Percentiles rank a stretch among this genome's conserved stretches.
Evolutionary conservation across 805 yeast species (phyloP).

Genomic region (Babjeviella inositovora): DNA sequence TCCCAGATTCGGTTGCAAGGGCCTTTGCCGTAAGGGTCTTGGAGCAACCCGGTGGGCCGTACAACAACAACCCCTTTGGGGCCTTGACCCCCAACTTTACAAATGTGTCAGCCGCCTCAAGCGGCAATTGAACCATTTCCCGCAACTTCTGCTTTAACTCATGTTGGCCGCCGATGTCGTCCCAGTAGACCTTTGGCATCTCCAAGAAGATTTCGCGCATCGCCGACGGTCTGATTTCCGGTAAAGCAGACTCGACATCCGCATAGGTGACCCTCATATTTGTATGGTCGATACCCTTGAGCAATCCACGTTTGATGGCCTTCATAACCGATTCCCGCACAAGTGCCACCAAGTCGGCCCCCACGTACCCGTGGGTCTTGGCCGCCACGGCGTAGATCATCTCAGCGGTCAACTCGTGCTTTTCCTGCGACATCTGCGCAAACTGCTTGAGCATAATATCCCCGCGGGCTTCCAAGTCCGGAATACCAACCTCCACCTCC

Average conservation of each 20-base stretch:
- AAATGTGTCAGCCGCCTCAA: conserved; percentile 70
- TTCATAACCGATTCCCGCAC: conserved; percentile 80
- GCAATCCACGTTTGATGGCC: conserved; percentile 51
- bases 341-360: conserved; percentile 84
- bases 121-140: conserved; percentile 87
- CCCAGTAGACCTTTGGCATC: conserved; percentile 88
- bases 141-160: conserved; percentile 63
- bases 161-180: conserved; percentile 92
- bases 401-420: conserved; percentile 31
- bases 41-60: conserved; percentile 98
- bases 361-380: conserved; percentile 93
- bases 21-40: conserved; percentile 93
- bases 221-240: conserved; percentile 86
- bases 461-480: conserved; percentile 66
- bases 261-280: conserved; percentile 27
- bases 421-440: conserved; percentile 23
- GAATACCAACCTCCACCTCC: conserved; percentile 83
- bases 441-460: conserved; percentile 60
- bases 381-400: conserved; percentile 52
- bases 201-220: conserved; percentile 93
- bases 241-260: conserved; percentile 59
- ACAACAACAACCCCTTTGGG: conserved; percentile 83
- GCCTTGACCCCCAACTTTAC: conserved; percentile 66
- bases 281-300: conserved; percentile 7
- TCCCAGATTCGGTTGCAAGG: conserved; percentile 86